Base-by-base conservation (phyloP, 202 grass and related monocot species). In the Setaria italica region DNA sequence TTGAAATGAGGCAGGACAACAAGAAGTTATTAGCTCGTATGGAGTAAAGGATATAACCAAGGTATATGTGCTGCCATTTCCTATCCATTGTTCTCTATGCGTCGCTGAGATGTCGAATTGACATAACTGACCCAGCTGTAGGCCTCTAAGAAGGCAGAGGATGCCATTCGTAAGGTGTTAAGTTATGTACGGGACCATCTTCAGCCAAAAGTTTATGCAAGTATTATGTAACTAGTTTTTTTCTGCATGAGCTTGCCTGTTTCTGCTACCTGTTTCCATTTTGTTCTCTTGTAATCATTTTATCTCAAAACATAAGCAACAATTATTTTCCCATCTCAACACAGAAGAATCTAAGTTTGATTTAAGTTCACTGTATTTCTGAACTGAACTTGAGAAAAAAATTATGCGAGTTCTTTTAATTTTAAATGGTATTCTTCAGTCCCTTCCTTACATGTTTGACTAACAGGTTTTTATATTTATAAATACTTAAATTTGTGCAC, bases 51-150 rank as follows among this genome's bases (percentile, higher is more conserved):
- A 15, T 57, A 45, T 20, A 7, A 0, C 3, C 12, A 48, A 63
- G 76, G 76, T 78, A 46, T 57, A 3, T 57, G 55, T 57, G 55
- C 55, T 57, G 55, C 16, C 55, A 57, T 57, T n/a, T 57, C 8
- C n/a, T 20, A 57, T 5, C 19, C 19, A 57, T 6, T 57, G 7
- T 57, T 57, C 20, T 57, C 6, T 9, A 8, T 57, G 55, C 7
- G 6, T 57, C 1, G 7, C 6, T 57, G 55, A 57, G 19, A 17
- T 57, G 19, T n/a, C 19, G 20, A 57, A 4, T 57, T n/a, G 55
- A 57, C 55, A n/a, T 41, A n/a, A 57, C 16, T 2, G 20, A 57
- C 20, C 19, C 19, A 5, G 19, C 0, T 57, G 20, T 57, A 57
- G 55, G 55, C 8, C 55, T n/a, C 2, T 4, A 57, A n/a, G 19